Percentiles rank a stretch among this genome's conserved stretches.
Conservation (phyloP, 371 early-diverging fungal species). For the Parasitella parasitica region DNA sequence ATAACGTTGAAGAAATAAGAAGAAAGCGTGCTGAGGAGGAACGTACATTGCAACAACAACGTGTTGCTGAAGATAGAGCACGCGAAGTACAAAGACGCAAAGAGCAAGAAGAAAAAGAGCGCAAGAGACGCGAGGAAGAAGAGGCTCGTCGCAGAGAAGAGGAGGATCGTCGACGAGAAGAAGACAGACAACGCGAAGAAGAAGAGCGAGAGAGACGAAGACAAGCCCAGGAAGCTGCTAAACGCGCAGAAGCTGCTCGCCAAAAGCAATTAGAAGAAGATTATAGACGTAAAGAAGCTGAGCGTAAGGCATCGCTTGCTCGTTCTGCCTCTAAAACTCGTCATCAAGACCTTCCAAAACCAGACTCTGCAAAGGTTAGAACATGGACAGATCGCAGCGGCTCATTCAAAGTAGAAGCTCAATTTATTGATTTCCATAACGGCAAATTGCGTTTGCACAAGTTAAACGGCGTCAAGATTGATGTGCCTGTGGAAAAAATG, state of each 20-base stretch:
- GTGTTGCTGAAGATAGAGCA: slow-evolving; percentile 13
- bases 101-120: slow-evolving; percentile 7
- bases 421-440: slow-evolving; percentile 72
- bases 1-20: slow-evolving; percentile 23
- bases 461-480: slow-evolving; percentile 91
- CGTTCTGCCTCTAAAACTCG: slow-evolving; percentile 17
- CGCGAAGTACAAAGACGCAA: slow-evolving; percentile 11
- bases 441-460: slow-evolving; percentile 91
- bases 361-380: slow-evolving; percentile 67
- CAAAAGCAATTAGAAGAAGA: slow-evolving; percentile 43
- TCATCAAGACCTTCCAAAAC: slow-evolving; percentile 31
- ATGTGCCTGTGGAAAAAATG: slow-evolving; percentile 89
- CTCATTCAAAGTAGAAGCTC: slow-evolving; percentile 89
- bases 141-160: slow-evolving; percentile 4
- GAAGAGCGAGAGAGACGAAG: slow-evolving; percentile 23
- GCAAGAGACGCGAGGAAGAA: slow-evolving; percentile 6
- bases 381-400: slow-evolving; percentile 94
- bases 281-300: slow-evolving; percentile 23
- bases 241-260: slow-evolving; percentile 40
- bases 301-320: slow-evolving; percentile 27
- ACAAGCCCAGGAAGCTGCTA: slow-evolving; percentile 26
- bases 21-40: slow-evolving; percentile 31
- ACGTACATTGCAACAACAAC: slow-evolving; percentile 15
- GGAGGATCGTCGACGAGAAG: slow-evolving; percentile 8
- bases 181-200: slow-evolving; percentile 11